phyloP scores from a whole-genome alignment of 2,329 filamentous ascomycete genomes.

The Aureobasidium zeae region DNA sequence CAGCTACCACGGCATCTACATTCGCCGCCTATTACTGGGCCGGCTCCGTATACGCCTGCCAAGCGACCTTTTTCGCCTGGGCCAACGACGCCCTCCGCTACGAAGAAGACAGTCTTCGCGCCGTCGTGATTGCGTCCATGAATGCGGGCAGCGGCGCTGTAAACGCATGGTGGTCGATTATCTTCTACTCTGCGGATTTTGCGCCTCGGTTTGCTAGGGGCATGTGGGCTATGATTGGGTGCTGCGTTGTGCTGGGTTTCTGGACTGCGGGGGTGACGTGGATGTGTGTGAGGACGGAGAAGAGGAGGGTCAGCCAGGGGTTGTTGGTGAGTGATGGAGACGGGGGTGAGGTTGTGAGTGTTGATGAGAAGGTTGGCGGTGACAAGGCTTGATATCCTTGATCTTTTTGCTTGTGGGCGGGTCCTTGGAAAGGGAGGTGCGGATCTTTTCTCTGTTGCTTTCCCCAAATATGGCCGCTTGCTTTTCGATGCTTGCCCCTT shows the following conservation, averaged over 20 bases:
- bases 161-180: constrained; percentile 64
- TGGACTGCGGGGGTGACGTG: constrained; percentile 51
- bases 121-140: constrained; percentile 63
- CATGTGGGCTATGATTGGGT: constrained; percentile 67
- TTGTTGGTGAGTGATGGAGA: not conserved
- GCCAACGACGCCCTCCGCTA: constrained; percentile 60
- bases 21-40: constrained; percentile 64
- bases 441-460: too few relatives aligned
- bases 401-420: too few relatives aligned
- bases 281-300: constrained; percentile 35
- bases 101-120: constrained; percentile 54
- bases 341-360: constrained; percentile 1
- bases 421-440: too few relatives aligned
- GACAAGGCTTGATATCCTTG: constrained; percentile 11
- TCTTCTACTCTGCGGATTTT: constrained; percentile 59
- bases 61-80: constrained; percentile 68
- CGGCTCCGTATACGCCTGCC: constrained; percentile 60
- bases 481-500: too few relatives aligned
- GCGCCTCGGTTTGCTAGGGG: constrained; percentile 59
- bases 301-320: constrained; percentile 18
- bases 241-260: constrained; percentile 48
- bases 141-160: constrained; percentile 59
- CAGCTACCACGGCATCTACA: constrained; percentile 43
- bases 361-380: not conserved
- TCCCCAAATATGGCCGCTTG: too few relatives aligned